Base-by-base conservation (phyloP, 192 early-diverging fungal species). In the Coemansia sp. region DNA sequence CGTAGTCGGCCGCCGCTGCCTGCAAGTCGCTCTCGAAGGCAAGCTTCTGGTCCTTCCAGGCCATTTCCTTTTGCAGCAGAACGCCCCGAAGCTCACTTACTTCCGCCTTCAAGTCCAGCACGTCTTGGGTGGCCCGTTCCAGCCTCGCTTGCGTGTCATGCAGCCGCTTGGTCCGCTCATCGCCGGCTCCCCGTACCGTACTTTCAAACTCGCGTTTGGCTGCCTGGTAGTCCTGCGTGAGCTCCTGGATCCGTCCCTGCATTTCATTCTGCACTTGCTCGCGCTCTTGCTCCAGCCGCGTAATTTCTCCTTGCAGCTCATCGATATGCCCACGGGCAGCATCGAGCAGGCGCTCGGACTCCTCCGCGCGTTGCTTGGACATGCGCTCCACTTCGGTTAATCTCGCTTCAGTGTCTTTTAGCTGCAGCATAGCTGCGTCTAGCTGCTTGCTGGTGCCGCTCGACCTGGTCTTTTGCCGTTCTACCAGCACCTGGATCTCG, bases 81-180 rank as follows among this genome's bases (percentile, higher is more conserved):
- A 65, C 50, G 7, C 73, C 63, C 40, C 73, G 73, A 56, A 76
- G 45, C 63, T 76, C 73, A 59, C 73, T 76, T 46, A 69, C 38
- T 32, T 69, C 55, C 14, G 62, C 38, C 31, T 59, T 57, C 1
- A 69, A 39, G n/a, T 61, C 73, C 16, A 69, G 12, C 10, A 51
- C 30, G 37, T 76, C 73, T 40, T 58, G 57, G 11, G 48, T 62
- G 0, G 66, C 66, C 18, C 48, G 40, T 46, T 76, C 72, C 3
- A 64, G 54, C 15, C 62, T 21, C 0, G 44, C n/a, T 40, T 76
- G 73, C 11, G 73, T 60, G 46, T 76, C 73, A 7, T 46, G 49
- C 50, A 69, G 46, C 18, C 73, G 53, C 41, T 47, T 50, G 6
- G 58, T 41, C 8, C 62, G 59, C 40, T 66, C 62, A 23, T 56